Conservation (phyloP, 495 filamentous ascomycete genomes). For the Hamigera avellanea region DNA sequence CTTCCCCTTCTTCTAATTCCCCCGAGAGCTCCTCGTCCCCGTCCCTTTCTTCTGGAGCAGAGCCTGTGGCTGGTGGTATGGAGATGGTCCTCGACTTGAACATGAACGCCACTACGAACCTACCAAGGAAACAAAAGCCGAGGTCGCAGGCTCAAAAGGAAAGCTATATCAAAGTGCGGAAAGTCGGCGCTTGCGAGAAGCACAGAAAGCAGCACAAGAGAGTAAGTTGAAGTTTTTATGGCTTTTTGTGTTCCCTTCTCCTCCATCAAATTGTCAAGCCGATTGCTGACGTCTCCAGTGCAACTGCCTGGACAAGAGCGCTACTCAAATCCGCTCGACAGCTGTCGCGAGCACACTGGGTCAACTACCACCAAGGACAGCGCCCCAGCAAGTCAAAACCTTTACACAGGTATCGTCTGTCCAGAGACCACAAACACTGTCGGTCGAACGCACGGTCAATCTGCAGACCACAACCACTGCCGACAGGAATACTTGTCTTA, state of each 20-base stretch:
- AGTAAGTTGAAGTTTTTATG: slow-evolving; percentile 14
- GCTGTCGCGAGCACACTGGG: not conserved
- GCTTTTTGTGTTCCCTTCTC: not conserved
- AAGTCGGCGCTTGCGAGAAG: slow-evolving; percentile 35
- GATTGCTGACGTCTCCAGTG: slow-evolving; percentile 24
- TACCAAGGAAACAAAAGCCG: slow-evolving; percentile 36
- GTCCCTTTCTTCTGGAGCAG: slow-evolving; percentile 6
- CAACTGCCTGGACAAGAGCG: slow-evolving; percentile 33
- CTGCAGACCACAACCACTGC: slow-evolving; percentile 27
- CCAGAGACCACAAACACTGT: not conserved
- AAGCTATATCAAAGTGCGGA: slow-evolving; percentile 37
- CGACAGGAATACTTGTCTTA: too few species aligned
- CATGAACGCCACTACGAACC: slow-evolving; percentile 31
- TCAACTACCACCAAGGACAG: not conserved
- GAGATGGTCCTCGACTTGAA: slow-evolving; percentile 38
- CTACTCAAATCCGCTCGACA: slow-evolving; percentile 8
- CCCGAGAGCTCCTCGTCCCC: slow-evolving; percentile 11
- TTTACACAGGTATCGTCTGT: too few species aligned
- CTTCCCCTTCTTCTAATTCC: slow-evolving; percentile 8
- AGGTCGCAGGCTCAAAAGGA: slow-evolving; percentile 34
- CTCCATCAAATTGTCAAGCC: not conserved
- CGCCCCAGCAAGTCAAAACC: too few species aligned
- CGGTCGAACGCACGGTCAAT: slow-evolving; percentile 20
- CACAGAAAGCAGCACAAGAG: slow-evolving; percentile 38
- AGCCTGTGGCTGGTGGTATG: slow-evolving; percentile 10